Percentiles rank a stretch among this genome's conserved stretches.
Conservation (phyloP, 192 early-diverging fungal genomes). For the Endogone sp. region DNA sequence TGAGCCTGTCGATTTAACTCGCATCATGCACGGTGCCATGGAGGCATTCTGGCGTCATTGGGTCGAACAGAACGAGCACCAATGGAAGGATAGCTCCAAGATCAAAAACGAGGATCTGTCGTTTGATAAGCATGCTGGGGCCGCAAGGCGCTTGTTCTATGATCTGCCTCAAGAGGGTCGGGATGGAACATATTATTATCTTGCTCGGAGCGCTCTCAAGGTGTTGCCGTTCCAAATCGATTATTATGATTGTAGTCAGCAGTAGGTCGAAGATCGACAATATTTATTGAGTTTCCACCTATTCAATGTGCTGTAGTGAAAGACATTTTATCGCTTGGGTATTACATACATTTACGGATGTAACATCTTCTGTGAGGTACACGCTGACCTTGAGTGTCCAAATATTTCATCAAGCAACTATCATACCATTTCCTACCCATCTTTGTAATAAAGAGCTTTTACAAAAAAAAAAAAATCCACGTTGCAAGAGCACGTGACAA, state of each 20-base stretch:
- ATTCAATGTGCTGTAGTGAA: background rate
- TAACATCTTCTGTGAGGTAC: no score
- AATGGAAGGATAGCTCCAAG: conserved; percentile 5
- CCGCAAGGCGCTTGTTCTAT: conserved; percentile 73
- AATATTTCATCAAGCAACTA: no score
- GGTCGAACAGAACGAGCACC: conserved; percentile 44
- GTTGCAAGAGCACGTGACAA: background rate
- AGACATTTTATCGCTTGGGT: no score
- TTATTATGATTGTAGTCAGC: background rate
- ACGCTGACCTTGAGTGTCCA: no score
- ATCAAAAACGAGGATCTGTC: conserved; percentile 27
- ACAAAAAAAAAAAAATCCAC: background rate
- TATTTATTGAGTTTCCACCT: background rate
- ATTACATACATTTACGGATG: no score
- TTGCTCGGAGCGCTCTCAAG: conserved; percentile 47
- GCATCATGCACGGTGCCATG: conserved; percentile 64
- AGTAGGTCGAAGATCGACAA: background rate
- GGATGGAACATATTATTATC: conserved; percentile 65
- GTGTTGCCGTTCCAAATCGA: conserved; percentile 35
- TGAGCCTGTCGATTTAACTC: conserved; percentile 51
- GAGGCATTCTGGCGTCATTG: conserved; percentile 66
- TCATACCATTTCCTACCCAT: no score
- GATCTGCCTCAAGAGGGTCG: conserved; percentile 66
- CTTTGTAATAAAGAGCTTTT: no score
- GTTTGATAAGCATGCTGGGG: conserved; percentile 55